Evolutionary conservation across 139 green algal species (phyloP).

Genomic region (Chara braunii): DNA sequence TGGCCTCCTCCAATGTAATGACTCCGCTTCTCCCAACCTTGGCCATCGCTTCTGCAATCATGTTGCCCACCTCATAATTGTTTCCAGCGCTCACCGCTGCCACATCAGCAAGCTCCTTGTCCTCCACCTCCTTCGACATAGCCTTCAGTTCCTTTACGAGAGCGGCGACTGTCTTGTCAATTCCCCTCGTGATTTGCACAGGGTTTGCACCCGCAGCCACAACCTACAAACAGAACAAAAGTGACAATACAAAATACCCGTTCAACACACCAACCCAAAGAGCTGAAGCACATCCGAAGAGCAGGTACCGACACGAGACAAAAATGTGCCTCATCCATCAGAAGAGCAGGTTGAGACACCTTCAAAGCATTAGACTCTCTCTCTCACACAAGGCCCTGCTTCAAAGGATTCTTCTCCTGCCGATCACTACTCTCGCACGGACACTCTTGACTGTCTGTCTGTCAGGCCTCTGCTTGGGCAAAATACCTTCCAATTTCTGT

Average conservation of each 20-base stretch:
- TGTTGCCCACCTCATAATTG: constrained; percentile 84
- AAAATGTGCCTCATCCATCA: no score
- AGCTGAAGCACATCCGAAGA: background rate
- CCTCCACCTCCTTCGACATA: constrained; percentile 69
- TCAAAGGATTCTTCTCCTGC: no score
- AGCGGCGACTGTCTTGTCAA: constrained; percentile 70
- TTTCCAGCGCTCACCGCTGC: constrained; percentile 90
- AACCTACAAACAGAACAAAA: constrained; percentile 43
- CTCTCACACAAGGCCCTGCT: no score
- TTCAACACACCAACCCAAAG: constrained; percentile 31
- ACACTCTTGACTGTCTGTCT: no score
- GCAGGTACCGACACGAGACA: no score
- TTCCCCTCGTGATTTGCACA: constrained; percentile 88
- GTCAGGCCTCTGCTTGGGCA: no score
- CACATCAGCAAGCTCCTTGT: constrained; percentile 83
- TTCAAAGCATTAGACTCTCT: no score
- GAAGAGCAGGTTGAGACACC: no score
- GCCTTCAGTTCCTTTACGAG: constrained; percentile 78
- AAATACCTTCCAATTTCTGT: no score
- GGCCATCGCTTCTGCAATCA: constrained; percentile 92
- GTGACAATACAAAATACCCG: constrained; percentile 82
- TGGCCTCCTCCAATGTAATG: constrained; percentile 97
- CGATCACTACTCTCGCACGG: no score
- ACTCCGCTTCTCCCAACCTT: constrained; percentile 87
- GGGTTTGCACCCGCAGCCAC: constrained; percentile 91